These are phyloP conservation scores for Rhodosporidiobolus sp. DNA, from an alignment of 768 basidiomycete genomes.

Conservation along the genomic window DNA sequence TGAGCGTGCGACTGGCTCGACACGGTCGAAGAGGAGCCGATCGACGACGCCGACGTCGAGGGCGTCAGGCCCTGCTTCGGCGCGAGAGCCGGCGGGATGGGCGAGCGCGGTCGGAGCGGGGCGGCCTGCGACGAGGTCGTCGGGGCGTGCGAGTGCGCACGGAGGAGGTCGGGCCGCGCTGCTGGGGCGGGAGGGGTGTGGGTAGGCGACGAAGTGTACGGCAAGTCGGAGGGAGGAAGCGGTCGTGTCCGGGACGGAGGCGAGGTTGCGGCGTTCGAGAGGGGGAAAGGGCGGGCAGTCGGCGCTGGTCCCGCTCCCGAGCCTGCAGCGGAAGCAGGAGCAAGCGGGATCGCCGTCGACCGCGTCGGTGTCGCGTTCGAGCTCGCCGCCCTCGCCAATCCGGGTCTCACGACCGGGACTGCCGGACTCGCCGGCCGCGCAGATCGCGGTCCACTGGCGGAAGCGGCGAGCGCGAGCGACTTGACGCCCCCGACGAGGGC, in stretches of 20 bases:
- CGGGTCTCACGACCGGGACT: not conserved
- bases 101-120: not conserved
- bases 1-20: not conserved
- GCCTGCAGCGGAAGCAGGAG: not conserved
- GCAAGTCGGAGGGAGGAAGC: too few relatives aligned
- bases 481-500: not conserved
- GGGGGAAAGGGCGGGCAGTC: not conserved
- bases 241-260: too few relatives aligned
- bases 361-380: not conserved
- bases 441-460: not conserved
- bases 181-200: too few relatives aligned
- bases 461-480: not conserved
- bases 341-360: not conserved
- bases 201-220: too few relatives aligned
- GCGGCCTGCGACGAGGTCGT: fast-evolving
- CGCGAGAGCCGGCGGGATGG: not conserved
- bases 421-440: not conserved
- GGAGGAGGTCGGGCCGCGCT: not conserved
- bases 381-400: not conserved
- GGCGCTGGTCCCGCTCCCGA: too few relatives aligned
- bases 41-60: conserved; percentile 8
- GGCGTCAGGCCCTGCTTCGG: not conserved
- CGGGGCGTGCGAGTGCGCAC: not conserved
- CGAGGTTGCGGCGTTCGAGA: not conserved
- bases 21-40: conserved; percentile 1